Evolutionary conservation across 1,139 yeast species (phyloP).

Genomic region (Hyphopichia wangnamkhiaoensis): DNA sequence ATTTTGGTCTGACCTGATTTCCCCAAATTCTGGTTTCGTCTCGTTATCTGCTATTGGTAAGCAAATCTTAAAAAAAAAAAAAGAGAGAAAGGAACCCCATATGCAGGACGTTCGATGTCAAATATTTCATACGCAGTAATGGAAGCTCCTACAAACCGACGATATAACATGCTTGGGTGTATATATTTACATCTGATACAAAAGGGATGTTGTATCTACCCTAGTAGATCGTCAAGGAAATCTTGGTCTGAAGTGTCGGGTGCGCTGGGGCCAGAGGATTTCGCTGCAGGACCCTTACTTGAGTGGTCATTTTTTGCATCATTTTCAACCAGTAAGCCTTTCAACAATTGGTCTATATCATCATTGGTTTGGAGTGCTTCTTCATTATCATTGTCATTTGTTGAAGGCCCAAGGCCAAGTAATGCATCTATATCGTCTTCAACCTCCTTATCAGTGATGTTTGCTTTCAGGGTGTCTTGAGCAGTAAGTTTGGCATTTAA

Average conservation of each 20-base stretch:
- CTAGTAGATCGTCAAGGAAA: slow-evolving; percentile 7
- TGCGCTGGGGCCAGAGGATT: no score
- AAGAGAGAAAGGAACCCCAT: no score
- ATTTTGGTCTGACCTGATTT: no score
- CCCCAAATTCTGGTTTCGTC: background rate
- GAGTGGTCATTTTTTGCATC: background rate
- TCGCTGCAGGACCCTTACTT: background rate
- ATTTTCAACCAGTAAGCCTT: background rate
- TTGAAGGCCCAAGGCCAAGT: slow-evolving; percentile 11
- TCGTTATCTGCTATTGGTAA: background rate
- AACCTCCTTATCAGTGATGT: slow-evolving; percentile 14
- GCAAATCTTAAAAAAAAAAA: background rate
- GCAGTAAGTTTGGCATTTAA: slow-evolving; percentile 26
- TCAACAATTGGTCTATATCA: background rate
- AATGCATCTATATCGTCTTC: slow-evolving; percentile 20
- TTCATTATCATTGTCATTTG: background rate
- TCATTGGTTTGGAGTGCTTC: background rate
- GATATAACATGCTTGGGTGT: no score
- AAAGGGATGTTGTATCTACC: background rate
- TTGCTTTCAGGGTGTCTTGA: slow-evolving; percentile 1
- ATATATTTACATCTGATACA: background rate
- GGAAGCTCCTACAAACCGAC: background rate
- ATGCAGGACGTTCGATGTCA: no score
- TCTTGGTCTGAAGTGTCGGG: slow-evolving; percentile 6
- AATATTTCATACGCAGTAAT: background rate